Base-by-base conservation (phyloP, 345 rosid species). In the Brassica cretica region DNA sequence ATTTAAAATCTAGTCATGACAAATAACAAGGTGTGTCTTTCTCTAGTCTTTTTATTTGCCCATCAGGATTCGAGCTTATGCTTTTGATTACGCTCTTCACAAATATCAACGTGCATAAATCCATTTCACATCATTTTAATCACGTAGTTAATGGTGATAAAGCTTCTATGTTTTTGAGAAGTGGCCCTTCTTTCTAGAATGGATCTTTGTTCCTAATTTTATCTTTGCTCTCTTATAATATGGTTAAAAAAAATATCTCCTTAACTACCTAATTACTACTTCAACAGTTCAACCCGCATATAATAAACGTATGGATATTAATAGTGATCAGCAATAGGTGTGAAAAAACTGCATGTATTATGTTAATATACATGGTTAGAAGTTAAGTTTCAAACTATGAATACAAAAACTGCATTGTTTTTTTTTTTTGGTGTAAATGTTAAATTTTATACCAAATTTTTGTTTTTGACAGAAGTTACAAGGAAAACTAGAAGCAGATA, bases 21-120 rank as follows among this genome's bases (percentile, higher is more conserved):
- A 75, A 70, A 71, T 44, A 75, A 55, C 76, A 80, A 75, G 83
- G 75, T 80, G 68, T 70, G 63, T 65, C 58, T 75, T 75, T 75
- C 83, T 80, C 83, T 70, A 70, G 79, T 70, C 76, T 15, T 71
- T 80, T 56, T 70, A 70, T 75, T 70, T 64, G 39, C 25, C 58
- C 83, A 70, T 80, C 1, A 75, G 70, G 71, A 75, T 70, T 44
- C 79, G 83, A 64, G 83, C 76, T 80, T 80, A 64, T 80, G 79
- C 79, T 80, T 80, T 80, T 74, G 79, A 70, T 75, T 80, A 75
- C 39, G 11, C 21, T 70, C 63, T 60, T 75, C 79, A 75, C 83
- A 56, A 4, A 53, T 80, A 70, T 71, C 83, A 5, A 80, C 58
- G 83, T 80, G 70, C 83, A 55, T 79, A 61, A 39, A 66, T 53